Base-by-base conservation (phyloP, 2,329 filamentous ascomycete genomes). In the Lecanicillium sp. region DNA sequence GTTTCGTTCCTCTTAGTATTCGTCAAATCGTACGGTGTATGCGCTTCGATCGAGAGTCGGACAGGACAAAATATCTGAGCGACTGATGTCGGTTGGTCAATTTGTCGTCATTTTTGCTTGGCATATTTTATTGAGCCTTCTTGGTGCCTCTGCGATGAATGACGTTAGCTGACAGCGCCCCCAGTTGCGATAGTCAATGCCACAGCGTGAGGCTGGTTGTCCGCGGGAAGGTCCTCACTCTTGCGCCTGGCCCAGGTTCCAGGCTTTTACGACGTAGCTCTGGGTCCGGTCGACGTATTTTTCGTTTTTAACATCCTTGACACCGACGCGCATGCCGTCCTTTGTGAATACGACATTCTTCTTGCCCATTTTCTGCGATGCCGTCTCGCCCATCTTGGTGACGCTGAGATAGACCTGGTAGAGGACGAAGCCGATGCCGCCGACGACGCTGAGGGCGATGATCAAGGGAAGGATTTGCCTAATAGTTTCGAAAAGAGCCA, bases 271-370 rank as follows among this genome's bases (percentile, higher is more conserved):
- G 45, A 84, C 67, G 66, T 75, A 79, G 55, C 74, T 80, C 69
- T 90, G 86, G 15, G 86, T 89, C 58, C 72, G 74, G 57, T 90
- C 86, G 58, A 87, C 79, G 61, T 88, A 87, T 40, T 77, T 78
- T 67, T 90, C 86, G 46, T 78, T 75, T 55, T 76, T 74, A 42
- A 85, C 66, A 52, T 87, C 74, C 67, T 83, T 85, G 52, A 90
- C 77, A 41, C 82, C 82, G 37, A 90, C 84, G 51, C 79, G 78
- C 52, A 87, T 68, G 48, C 86, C 86, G 49, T 89, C 86, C 62
- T 86, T 87, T 32, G 82, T 84, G 65, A 89, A 86, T 33, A 81
- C 72, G 49, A 90, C 78, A 62, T 90, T 85, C 70, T 85, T 86
- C 68, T 80, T 80, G 63, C 83, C 81, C 78, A 90, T 86, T 60